phyloP scores from a whole-genome alignment of 2,329 filamentous ascomycete genomes.

The Fusarium floridanum region DNA sequence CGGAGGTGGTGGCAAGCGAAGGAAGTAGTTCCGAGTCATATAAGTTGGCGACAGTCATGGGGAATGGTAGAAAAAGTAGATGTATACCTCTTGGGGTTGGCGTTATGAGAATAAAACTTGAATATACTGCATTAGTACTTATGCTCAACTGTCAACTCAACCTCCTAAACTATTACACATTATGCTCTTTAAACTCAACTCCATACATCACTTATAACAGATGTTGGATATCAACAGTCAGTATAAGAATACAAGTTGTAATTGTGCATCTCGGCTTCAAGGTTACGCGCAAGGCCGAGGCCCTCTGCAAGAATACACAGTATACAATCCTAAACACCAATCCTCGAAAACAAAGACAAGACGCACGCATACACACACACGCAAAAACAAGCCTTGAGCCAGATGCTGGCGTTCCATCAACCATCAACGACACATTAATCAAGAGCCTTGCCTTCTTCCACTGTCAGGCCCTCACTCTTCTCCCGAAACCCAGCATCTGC shows the following conservation, averaged over 20 bases:
- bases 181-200: background rate
- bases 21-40: conserved; percentile 40
- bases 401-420: conserved; percentile 27
- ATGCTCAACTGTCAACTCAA: background rate
- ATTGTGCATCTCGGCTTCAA: conserved; percentile 42
- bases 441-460: conserved; percentile 23
- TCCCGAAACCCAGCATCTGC: conserved; percentile 28
- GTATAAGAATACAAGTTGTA: conserved; percentile 33
- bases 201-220: background rate
- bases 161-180: background rate
- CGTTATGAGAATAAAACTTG: conserved; percentile 37
- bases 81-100: conserved; percentile 43
- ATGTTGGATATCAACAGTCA: background rate
- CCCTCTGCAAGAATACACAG: conserved; percentile 40
- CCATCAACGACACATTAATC: conserved; percentile 40
- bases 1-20: conserved; percentile 54
- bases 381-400: conserved; percentile 38
- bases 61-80: conserved; percentile 28
- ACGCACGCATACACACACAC: background rate
- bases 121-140: conserved; percentile 24
- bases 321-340: conserved; percentile 48
- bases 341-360: conserved; percentile 38
- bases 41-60: background rate
- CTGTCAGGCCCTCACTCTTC: background rate
- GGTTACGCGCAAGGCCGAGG: conserved; percentile 24